A percentile compares a stretch with the other conserved stretches of the same genome.
Conservation (phyloP, 371 early-diverging fungal genomes). For the Haplosporangium sp. region DNA sequence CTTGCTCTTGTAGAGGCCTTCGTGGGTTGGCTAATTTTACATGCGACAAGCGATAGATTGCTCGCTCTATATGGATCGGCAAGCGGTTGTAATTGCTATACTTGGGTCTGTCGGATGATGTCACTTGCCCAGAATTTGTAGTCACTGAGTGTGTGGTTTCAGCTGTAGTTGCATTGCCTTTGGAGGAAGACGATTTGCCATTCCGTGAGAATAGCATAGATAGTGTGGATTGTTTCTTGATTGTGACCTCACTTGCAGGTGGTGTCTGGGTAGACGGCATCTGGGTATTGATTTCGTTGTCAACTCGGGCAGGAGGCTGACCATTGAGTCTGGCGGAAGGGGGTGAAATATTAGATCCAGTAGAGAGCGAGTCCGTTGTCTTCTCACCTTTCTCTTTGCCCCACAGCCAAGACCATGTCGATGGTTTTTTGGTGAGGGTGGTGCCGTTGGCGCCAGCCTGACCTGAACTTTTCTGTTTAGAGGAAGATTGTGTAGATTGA, state of each 20-base stretch:
- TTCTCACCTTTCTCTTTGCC: conserved; percentile 48
- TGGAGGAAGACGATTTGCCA: conserved; percentile 22
- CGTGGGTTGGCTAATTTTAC: conserved; percentile 91
- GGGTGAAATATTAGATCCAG: no score
- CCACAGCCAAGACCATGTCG: conserved; percentile 53
- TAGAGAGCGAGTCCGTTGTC: conserved; percentile 4
- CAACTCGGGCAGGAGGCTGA: no score
- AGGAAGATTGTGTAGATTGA: background rate
- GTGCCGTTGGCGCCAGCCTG: background rate
- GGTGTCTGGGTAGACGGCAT: background rate
- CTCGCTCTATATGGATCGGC: conserved; percentile 87
- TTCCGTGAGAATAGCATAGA: conserved; percentile 44
- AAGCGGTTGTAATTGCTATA: conserved; percentile 53
- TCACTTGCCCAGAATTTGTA: no score
- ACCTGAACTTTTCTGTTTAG: background rate
- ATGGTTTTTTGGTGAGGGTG: conserved; percentile 33
- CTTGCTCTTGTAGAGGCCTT: conserved; percentile 91
- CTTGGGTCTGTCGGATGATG: conserved; percentile 58
- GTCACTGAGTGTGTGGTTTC: no score
- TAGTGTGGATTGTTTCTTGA: conserved; percentile 41
- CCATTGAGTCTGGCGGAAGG: no score
- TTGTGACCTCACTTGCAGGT: background rate
- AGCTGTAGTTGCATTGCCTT: conserved; percentile 10
- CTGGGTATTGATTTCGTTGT: background rate
- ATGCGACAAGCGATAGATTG: conserved; percentile 90